Evolutionary conservation across 208 protist genomes (phyloP).

Genomic region (Trypanosoma theileri): DNA sequence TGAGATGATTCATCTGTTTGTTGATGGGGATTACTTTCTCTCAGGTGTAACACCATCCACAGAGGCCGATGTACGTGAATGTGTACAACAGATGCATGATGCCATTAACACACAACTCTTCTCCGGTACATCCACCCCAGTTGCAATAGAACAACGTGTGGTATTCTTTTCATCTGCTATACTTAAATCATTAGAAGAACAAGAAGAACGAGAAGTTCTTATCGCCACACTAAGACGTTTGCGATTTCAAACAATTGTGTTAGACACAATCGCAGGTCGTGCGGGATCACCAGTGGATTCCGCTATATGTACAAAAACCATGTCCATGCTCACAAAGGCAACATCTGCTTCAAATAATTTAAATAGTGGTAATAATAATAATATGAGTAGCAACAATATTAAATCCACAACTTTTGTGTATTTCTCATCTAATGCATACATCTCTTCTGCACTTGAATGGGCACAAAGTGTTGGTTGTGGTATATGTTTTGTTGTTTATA

Average conservation of each 20-base stretch:
- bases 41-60: constrained; percentile 57
- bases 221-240: constrained; percentile 56
- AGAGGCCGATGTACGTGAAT: constrained; percentile 41
- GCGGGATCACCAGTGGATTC: constrained; percentile 67
- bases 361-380: neutral
- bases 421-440: constrained; percentile 61
- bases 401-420: constrained; percentile 26
- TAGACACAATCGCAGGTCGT: constrained; percentile 60
- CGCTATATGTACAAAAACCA: constrained; percentile 68
- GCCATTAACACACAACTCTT: constrained; percentile 54
- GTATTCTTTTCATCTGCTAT: constrained; percentile 71
- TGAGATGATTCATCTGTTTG: constrained; percentile 56
- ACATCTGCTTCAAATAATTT: constrained; percentile 1
- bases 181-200: constrained; percentile 41
- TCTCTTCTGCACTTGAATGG: constrained; percentile 59
- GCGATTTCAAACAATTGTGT: constrained; percentile 62
- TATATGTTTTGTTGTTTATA: constrained; percentile 58
- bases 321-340: constrained; percentile 43
- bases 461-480: constrained; percentile 39
- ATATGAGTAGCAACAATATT: constrained; percentile 2
- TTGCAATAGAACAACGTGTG: constrained; percentile 42
- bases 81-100: constrained; percentile 41
- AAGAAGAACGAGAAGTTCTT: constrained; percentile 34
- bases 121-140: neutral
- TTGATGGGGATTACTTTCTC: constrained; percentile 80